Evolutionary conservation across 2,329 filamentous ascomycete genomes (phyloP).

Genomic region (Apiospora rasikravindrae): DNA sequence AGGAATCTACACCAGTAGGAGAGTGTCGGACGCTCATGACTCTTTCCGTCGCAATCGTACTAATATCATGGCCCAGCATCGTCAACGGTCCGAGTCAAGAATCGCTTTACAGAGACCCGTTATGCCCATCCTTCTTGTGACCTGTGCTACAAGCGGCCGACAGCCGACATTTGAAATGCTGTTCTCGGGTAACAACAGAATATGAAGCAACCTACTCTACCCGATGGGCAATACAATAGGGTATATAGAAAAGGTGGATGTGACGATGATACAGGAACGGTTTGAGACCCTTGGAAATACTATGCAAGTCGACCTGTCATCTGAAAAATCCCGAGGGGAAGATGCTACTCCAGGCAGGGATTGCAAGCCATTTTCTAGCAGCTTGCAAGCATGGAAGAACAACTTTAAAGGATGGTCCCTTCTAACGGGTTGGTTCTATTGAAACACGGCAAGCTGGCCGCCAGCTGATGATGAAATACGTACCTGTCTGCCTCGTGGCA

Average conservation of each 20-base stretch:
- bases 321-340: neutral
- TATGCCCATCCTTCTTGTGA: neutral
- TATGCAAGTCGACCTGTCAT: neutral
- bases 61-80: neutral
- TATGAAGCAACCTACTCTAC: neutral
- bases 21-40: too few relatives aligned
- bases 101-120: neutral
- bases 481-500: neutral
- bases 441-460: neutral
- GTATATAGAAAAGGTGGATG: neutral
- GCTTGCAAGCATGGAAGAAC: neutral
- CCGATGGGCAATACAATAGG: too few relatives aligned
- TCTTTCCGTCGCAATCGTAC: neutral
- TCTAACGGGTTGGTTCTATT: neutral
- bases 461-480: neutral
- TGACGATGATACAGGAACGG: constrained; percentile 27
- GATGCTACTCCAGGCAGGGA: neutral
- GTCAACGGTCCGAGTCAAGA: neutral
- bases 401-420: neutral
- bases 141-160: neutral
- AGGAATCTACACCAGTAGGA: too few relatives aligned
- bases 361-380: neutral
- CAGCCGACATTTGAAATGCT: neutral
- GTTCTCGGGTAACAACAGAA: neutral
- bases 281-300: constrained; percentile 9